Evolutionary conservation across 2,329 filamentous ascomycete species (phyloP).

Genomic region (Beauveria caledonica): DNA sequence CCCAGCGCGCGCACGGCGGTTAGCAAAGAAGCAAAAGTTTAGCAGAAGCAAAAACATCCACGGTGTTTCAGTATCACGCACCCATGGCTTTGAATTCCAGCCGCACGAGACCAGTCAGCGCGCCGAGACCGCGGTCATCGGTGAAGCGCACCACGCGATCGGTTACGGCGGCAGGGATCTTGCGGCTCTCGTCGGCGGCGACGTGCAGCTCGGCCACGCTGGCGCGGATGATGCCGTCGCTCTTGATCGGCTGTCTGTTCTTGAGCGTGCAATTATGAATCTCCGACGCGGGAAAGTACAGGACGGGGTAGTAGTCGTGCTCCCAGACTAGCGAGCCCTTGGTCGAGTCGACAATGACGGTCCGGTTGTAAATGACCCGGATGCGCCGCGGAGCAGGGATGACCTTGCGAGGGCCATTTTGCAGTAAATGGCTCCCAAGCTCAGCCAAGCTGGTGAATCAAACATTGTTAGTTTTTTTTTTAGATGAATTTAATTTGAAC

Average conservation of each 20-base stretch:
- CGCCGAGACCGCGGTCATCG: constrained; percentile 28
- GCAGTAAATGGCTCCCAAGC: constrained; percentile 20
- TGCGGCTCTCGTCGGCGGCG: constrained; percentile 15
- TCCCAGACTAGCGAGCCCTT: constrained; percentile 34
- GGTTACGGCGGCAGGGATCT: constrained; percentile 19
- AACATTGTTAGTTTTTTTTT: not conserved
- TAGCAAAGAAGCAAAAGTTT: not conserved
- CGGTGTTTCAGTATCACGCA: constrained; percentile 12
- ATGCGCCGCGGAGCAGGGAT: constrained; percentile 21
- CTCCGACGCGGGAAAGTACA: constrained; percentile 29
- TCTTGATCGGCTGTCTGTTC: constrained; percentile 21
- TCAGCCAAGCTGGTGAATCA: constrained; percentile 18
- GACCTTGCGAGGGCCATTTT: constrained; percentile 20
- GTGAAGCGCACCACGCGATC: constrained; percentile 31
- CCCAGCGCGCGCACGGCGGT: not conserved
- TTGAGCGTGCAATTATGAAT: constrained; percentile 21
- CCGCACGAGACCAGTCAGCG: constrained; percentile 24
- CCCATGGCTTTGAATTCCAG: constrained; percentile 29
- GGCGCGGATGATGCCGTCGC: constrained; percentile 19
- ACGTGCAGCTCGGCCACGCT: constrained; percentile 26
- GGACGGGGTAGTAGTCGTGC: constrained; percentile 40
- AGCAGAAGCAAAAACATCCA: too few species aligned
- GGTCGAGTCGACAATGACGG: constrained; percentile 29
- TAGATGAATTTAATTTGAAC: not conserved
- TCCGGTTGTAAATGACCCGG: constrained; percentile 25